phyloP scores from a whole-genome alignment of 108 stramenopile species.

The Nitzschia palea region DNA sequence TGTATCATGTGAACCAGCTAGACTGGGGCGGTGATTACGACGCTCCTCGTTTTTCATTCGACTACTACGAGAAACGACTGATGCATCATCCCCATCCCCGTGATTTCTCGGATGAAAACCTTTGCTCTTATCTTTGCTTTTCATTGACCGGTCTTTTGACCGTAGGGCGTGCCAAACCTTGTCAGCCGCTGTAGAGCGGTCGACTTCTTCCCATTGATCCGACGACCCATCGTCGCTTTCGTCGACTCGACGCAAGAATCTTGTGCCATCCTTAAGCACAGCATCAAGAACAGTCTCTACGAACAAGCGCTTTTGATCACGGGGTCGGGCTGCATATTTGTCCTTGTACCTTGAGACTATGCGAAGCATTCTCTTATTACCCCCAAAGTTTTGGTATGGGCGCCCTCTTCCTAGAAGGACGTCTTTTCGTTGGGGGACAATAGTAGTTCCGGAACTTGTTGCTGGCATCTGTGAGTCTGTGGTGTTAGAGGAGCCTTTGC shows the following conservation, averaged over 20 bases:
- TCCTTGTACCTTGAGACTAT: neutral
- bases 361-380: neutral
- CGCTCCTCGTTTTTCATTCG: neutral
- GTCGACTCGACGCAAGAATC: conserved; percentile 1
- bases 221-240: neutral
- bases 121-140: neutral
- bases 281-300: conserved; percentile 1
- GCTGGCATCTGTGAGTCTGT: no score
- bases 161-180: conserved; percentile 5
- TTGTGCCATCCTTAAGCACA: neutral
- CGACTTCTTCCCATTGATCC: neutral
- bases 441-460: no score
- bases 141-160: neutral
- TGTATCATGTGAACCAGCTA: no score
- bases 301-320: neutral
- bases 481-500: no score
- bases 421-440: neutral
- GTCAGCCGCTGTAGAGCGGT: neutral
- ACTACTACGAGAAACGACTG: neutral
- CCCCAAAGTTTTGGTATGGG: neutral
- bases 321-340: neutral
- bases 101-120: neutral
- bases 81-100: no score
- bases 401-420: neutral
- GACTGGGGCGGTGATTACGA: no score